phyloP scores from a whole-genome alignment of 208 protist genomes.

The Wallacemonas sp. region DNA sequence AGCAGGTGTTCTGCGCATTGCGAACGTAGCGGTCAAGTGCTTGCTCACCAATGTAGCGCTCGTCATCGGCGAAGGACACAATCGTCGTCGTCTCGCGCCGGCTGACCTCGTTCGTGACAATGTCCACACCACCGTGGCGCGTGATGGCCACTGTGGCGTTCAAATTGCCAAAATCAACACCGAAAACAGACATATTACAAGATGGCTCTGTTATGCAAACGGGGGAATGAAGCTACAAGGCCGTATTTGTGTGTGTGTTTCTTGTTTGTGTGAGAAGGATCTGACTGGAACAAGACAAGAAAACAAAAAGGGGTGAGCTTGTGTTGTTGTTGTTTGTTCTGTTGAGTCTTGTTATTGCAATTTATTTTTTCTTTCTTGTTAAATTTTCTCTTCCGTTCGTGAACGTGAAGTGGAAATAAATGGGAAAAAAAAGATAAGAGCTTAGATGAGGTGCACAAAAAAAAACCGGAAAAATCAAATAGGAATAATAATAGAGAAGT shows the following conservation, averaged over 20 bases:
- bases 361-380: too few species aligned
- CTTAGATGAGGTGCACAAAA: constrained; percentile 10
- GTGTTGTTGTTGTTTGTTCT: not conserved
- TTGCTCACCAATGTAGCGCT: constrained; percentile 91
- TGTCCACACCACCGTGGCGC: constrained; percentile 85
- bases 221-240: too few species aligned
- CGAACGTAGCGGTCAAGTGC: constrained; percentile 79
- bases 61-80: constrained; percentile 82
- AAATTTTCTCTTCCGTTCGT: too few species aligned
- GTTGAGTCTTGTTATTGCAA: not conserved
- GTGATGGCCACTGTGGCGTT: constrained; percentile 89
- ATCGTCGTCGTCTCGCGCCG: constrained; percentile 89
- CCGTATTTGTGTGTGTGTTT: constrained; percentile 6
- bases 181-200: constrained; percentile 87
- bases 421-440: constrained; percentile 9
- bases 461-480: constrained; percentile 6
- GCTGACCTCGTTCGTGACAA: constrained; percentile 91
- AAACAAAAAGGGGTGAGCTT: too few species aligned
- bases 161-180: constrained; percentile 91
- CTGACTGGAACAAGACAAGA: too few species aligned
- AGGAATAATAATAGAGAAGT: constrained; percentile 15
- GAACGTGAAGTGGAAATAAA: constrained; percentile 15
- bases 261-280: not conserved
- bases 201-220: not conserved
- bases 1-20: constrained; percentile 86